Conservation (phyloP, 2,329 filamentous ascomycete species). For the Knufia fluminis region DNA sequence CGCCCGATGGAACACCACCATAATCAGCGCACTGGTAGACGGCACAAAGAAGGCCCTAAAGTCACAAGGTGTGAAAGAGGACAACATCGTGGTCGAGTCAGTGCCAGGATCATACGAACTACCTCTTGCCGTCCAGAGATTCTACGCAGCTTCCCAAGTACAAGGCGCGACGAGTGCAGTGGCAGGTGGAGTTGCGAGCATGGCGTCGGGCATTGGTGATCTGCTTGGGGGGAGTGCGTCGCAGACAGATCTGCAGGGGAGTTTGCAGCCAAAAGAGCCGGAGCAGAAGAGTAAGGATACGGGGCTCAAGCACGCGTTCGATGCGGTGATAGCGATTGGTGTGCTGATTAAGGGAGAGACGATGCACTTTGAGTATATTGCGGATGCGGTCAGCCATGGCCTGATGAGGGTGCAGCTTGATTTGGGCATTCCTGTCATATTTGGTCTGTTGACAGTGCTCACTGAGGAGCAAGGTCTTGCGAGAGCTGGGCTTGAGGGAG, state of each 20-base stretch:
- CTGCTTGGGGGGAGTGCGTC: conserved; percentile 58
- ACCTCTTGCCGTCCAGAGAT: conserved; percentile 78
- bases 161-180: conserved; percentile 49
- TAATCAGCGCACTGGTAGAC: conserved; percentile 76
- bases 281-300: conserved; percentile 34
- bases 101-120: conserved; percentile 94
- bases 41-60: conserved; percentile 72
- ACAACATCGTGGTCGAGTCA: conserved; percentile 80
- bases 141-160: conserved; percentile 78
- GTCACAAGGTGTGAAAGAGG: conserved; percentile 69
- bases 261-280: conserved; percentile 20
- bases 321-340: conserved; percentile 89
- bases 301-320: conserved; percentile 47
- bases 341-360: conserved; percentile 98
- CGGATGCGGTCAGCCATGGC: conserved; percentile 80
- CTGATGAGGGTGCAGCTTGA: conserved; percentile 93
- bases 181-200: conserved; percentile 32
- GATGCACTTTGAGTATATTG: conserved; percentile 99
- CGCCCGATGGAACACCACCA: conserved; percentile 83
- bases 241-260: conserved; percentile 53
- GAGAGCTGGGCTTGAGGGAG: conserved; percentile 63
- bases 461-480: conserved; percentile 79
- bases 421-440: conserved; percentile 77
- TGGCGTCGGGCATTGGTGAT: conserved; percentile 61
- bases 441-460: conserved; percentile 83